A percentile compares a stretch with the other conserved stretches of the same genome.
Evolutionary conservation across 139 green algal genomes (phyloP).

Genomic region (Haematococcus lacustris): DNA sequence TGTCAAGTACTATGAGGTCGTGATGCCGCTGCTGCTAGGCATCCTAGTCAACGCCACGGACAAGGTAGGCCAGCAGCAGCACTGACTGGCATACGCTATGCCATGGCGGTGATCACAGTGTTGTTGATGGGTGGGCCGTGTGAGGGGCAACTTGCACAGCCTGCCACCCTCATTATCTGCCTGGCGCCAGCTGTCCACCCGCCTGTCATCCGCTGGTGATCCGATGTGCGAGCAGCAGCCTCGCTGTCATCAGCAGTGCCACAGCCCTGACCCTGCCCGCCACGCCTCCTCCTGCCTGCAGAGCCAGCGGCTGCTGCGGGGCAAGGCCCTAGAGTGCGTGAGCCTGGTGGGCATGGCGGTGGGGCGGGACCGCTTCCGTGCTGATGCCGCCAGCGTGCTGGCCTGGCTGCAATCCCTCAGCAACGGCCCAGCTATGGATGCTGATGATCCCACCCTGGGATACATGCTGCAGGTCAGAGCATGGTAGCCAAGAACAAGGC

Average conservation of each 20-base stretch:
- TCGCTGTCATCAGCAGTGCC: too few species aligned
- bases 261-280: too few species aligned
- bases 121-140: too few species aligned
- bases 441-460: constrained; percentile 64
- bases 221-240: too few species aligned
- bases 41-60: constrained; percentile 71
- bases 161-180: constrained; percentile 32
- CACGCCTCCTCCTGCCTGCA: too few species aligned
- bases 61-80: too few species aligned
- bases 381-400: constrained; percentile 73
- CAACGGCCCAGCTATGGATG: constrained; percentile 51
- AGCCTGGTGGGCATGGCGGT: constrained; percentile 96
- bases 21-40: constrained; percentile 86
- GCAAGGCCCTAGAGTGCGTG: constrained; percentile 96
- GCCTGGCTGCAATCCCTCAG: constrained; percentile 54
- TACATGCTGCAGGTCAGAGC: constrained; percentile 93
- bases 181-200: too few species aligned
- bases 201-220: too few species aligned
- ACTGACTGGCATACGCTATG: too few species aligned
- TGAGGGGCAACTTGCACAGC: too few species aligned
- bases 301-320: constrained; percentile 70
- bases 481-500: too few species aligned
- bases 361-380: constrained; percentile 81
- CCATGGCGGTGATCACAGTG: too few species aligned
- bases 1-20: constrained; percentile 80